phyloP scores from a whole-genome alignment of 2,329 filamentous ascomycete species.

The Sclerotinia trifoliorum region DNA sequence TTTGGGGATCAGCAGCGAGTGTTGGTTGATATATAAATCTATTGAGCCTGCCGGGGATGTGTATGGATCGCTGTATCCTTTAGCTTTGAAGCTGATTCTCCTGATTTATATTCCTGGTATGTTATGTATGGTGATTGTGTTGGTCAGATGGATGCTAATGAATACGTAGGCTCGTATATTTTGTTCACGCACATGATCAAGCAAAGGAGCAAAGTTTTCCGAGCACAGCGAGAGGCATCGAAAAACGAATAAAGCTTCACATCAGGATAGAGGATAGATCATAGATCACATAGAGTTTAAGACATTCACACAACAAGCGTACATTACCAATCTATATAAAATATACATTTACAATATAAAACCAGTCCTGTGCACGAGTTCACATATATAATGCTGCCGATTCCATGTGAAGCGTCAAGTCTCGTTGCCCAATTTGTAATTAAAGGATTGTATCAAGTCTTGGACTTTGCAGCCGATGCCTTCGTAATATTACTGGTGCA shows the following conservation, averaged over 20 bases:
- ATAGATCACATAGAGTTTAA: background rate
- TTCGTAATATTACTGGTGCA: background rate
- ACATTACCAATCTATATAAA: background rate
- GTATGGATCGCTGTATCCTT: conserved; percentile 51
- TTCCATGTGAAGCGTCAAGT: background rate
- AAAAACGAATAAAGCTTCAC: conserved; percentile 33
- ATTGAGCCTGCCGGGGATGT: conserved; percentile 57
- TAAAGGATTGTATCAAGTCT: background rate
- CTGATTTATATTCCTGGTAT: conserved; percentile 77
- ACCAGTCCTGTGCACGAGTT: background rate
- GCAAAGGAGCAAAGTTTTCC: conserved; percentile 79
- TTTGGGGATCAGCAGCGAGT: conserved; percentile 85
- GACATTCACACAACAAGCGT: background rate
- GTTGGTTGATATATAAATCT: conserved; percentile 71
- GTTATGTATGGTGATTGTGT: conserved; percentile 38
- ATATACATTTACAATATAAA: background rate
- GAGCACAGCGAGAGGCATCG: conserved; percentile 51
- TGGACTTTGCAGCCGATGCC: background rate
- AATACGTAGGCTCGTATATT: conserved; percentile 59
- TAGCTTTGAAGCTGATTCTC: conserved; percentile 63
- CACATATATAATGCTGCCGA: background rate
- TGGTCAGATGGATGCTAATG: conserved; percentile 26
- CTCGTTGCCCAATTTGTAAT: no score
- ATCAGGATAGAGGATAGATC: background rate
- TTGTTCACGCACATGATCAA: conserved; percentile 94